Conservation (phyloP, 495 filamentous ascomycete genomes). For the Xylaria venustula region DNA sequence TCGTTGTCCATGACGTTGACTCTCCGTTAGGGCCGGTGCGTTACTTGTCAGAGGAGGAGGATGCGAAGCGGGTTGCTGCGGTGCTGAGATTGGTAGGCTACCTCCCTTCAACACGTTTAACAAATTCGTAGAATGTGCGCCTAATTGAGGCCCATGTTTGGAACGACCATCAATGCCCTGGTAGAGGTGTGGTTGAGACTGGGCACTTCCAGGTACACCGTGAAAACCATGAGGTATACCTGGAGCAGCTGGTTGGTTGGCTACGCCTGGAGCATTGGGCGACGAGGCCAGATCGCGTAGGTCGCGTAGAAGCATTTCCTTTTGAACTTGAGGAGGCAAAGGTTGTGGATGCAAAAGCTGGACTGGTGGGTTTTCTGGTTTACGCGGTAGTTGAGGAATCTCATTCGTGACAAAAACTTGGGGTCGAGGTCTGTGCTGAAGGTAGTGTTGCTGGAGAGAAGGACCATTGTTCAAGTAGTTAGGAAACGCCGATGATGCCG, state of each 20-base stretch:
- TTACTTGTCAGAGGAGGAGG: constrained; percentile 14
- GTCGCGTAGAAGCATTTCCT: constrained; percentile 34
- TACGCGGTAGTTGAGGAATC: constrained; percentile 9
- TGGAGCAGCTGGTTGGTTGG: constrained; percentile 21
- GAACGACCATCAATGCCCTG: neutral
- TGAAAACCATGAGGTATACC: constrained; percentile 28
- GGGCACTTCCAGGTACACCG: neutral
- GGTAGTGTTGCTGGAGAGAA: constrained; percentile 21
- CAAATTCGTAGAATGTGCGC: constrained; percentile 59
- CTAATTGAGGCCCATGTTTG: constrained; percentile 49
- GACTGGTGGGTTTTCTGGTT: constrained; percentile 30
- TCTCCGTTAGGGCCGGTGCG: constrained; percentile 8
- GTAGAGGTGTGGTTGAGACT: neutral
- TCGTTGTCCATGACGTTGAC: constrained; percentile 6
- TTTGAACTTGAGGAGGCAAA: constrained; percentile 50
- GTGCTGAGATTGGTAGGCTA: constrained; percentile 3
- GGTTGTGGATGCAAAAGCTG: constrained; percentile 54
- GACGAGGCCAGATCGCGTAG: constrained; percentile 22
- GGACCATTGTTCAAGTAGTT: constrained; percentile 26
- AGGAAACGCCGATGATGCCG: constrained; percentile 47
- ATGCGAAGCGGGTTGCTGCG: constrained; percentile 10
- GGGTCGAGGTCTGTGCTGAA: constrained; percentile 24
- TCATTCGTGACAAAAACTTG: constrained; percentile 21
- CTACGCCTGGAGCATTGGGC: constrained; percentile 12
- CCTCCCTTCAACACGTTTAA: constrained; percentile 62